A percentile compares a stretch with the other conserved stretches of the same genome.
These are phyloP conservation scores for Aphanomyces astaci DNA, from an alignment of 352 stramenopile species.

Conservation along the genomic window DNA sequence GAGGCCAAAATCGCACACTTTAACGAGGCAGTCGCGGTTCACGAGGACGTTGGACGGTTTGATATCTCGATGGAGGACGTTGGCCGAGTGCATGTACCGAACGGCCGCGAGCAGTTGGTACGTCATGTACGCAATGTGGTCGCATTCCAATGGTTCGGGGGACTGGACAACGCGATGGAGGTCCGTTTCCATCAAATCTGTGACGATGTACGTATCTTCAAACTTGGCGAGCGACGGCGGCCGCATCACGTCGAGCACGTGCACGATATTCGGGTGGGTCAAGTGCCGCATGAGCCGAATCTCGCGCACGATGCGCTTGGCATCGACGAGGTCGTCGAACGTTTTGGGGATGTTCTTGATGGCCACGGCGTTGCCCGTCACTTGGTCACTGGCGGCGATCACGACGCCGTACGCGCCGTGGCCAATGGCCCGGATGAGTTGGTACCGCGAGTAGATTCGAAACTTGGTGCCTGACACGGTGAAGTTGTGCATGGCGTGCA, in stretches of 20 bases:
- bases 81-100: conserved; percentile 79
- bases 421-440: conserved; percentile 72
- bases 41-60: conserved; percentile 97
- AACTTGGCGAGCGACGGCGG: conserved; percentile 26
- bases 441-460: conserved; percentile 24
- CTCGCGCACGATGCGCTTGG: conserved; percentile 78
- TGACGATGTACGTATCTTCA: conserved; percentile 29
- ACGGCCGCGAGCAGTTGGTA: conserved; percentile 77
- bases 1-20: conserved; percentile 87
- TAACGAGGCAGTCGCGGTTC: conserved; percentile 85
- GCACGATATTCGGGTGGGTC: conserved; percentile 33
- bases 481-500: conserved; percentile 64
- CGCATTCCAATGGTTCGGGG: conserved; percentile 48
- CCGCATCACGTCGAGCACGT: conserved; percentile 22
- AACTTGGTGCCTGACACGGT: conserved; percentile 23
- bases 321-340: conserved; percentile 76
- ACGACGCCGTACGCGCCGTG: conserved; percentile 75
- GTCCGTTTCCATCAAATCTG: conserved; percentile 24
- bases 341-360: conserved; percentile 84
- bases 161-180: conserved; percentile 73
- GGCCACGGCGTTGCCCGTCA: conserved; percentile 70
- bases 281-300: conserved; percentile 79
- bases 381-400: conserved; percentile 70
- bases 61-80: conserved; percentile 87
- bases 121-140: conserved; percentile 77